These are phyloP conservation scores for Curvularia lunata DNA, from an alignment of 2,329 filamentous ascomycete genomes.

Conservation along the genomic window DNA sequence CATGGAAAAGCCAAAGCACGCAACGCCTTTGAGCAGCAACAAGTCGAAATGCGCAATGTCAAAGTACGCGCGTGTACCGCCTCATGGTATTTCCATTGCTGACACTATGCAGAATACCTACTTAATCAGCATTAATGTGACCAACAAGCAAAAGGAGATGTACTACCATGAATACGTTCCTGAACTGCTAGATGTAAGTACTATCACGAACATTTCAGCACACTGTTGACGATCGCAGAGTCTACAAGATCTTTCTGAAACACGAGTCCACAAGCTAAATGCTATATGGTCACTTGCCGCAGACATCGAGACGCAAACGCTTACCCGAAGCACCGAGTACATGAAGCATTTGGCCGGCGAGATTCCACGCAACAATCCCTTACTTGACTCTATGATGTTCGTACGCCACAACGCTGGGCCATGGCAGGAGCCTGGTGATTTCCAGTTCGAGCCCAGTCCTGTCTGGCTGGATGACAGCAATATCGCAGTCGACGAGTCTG, in stretches of 20 bases:
- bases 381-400: slow-evolving; percentile 97
- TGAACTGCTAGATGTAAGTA: slow-evolving; percentile 80
- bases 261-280: slow-evolving; percentile 83
- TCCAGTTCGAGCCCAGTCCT: slow-evolving; percentile 89
- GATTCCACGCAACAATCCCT: slow-evolving; percentile 84
- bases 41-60: slow-evolving; percentile 93
- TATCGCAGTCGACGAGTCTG: slow-evolving; percentile 85
- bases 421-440: slow-evolving; percentile 84
- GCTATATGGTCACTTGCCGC: slow-evolving; percentile 82
- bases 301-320: slow-evolving; percentile 77
- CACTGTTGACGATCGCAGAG: slow-evolving; percentile 52
- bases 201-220: not conserved
- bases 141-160: slow-evolving; percentile 95
- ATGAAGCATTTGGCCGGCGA: slow-evolving; percentile 77
- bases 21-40: slow-evolving; percentile 87
- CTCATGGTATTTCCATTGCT: slow-evolving; percentile 16
- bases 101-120: slow-evolving; percentile 75
- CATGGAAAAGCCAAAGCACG: slow-evolving; percentile 85
- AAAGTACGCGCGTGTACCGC: slow-evolving; percentile 58
- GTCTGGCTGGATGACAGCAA: slow-evolving; percentile 94
- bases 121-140: slow-evolving; percentile 92
- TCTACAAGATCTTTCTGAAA: slow-evolving; percentile 91
- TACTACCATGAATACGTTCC: slow-evolving; percentile 98
- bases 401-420: slow-evolving; percentile 84
- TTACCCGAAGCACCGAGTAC: slow-evolving; percentile 74